Evolutionary conservation across 345 rosid species (phyloP).

Genomic region (Salix arbutifolia): DNA sequence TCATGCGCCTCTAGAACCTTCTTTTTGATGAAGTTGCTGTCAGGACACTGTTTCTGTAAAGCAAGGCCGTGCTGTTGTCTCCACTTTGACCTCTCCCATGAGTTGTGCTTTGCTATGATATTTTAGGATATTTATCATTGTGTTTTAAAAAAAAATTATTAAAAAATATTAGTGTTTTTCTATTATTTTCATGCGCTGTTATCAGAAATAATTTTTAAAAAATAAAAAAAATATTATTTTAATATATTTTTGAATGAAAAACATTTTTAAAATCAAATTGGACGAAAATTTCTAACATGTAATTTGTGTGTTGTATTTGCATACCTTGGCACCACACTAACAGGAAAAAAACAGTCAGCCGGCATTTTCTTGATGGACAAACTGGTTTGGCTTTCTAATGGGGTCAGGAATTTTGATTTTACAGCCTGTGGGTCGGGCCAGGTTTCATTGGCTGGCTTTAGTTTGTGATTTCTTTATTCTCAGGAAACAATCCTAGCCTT

Average conservation of each 20-base stretch:
- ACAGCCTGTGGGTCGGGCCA: constrained; percentile 14
- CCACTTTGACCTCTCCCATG: neutral
- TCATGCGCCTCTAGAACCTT: neutral
- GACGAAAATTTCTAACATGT: too few species aligned
- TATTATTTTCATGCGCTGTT: too few species aligned
- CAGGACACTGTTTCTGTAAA: neutral
- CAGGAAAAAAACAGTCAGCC: constrained; percentile 17
- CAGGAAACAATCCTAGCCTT: neutral
- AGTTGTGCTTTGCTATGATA: neutral
- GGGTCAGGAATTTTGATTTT: constrained; percentile 12
- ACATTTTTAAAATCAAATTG: too few species aligned
- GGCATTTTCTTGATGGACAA: constrained; percentile 28
- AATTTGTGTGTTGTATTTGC: neutral
- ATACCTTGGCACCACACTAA: constrained; percentile 3
- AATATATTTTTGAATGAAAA: too few species aligned
- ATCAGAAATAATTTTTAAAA: too few species aligned
- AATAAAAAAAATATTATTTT: too few species aligned
- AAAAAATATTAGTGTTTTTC: too few species aligned
- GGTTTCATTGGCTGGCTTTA: neutral
- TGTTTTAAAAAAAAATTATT: too few species aligned
- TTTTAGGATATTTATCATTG: neutral
- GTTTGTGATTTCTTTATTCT: neutral
- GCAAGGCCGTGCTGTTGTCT: neutral
- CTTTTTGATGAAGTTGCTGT: neutral
- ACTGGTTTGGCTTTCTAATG: constrained; percentile 24